Base-by-base conservation (phyloP, 2,329 filamentous ascomycete genomes). In the Diaporthe citri region DNA sequence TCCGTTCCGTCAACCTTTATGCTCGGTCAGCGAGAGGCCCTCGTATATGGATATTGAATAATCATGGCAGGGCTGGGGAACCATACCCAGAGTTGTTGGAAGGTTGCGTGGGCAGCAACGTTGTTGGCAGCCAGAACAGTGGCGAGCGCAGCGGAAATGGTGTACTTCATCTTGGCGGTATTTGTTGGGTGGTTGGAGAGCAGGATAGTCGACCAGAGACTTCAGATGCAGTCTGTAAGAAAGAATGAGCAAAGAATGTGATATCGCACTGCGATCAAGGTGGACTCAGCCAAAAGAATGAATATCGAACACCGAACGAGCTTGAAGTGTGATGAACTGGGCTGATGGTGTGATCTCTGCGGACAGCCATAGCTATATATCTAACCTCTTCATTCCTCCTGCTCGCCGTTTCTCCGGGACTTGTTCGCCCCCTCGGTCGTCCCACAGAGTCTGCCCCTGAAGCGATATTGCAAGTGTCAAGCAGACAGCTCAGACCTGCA, bases 81-180 rank as follows among this genome's bases (percentile, higher is more conserved):
- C 55, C 64, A 20, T 67, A 67, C 64, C 86, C 86, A 88, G 43
- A 88, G 81, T 22, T 87, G 81, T 77, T 90, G 88, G 82, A 88
- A 89, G 41, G 85, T 87, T 56, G 88, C 87, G 77, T 90, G 88
- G 64, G 83, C 84, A 66, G 84, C 79, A n/a, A 83, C 86, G n/a
- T 52, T 67, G 13, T 67, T 67, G 6, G 64, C 64, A 48, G 64
- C 64, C 46, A 67, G 64, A 41, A 34, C 64, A 39, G 46, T 39
- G 31, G 64, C 64, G 22, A 67, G 46, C 64, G 64, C 64, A 10
- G 64, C 64, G 34, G 64, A 52, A 34, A 67, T 39, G 7, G 64
- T 39, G 46, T 52, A 67, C 64, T 67, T 67, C 64, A 67, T 67
- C 46, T 25, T 67, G 64, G 41, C 64, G 46, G 46, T 67, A 52